These are phyloP conservation scores for Adenanthera pavonina DNA, from an alignment of 306 rosid genomes.

Conservation along the genomic window DNA sequence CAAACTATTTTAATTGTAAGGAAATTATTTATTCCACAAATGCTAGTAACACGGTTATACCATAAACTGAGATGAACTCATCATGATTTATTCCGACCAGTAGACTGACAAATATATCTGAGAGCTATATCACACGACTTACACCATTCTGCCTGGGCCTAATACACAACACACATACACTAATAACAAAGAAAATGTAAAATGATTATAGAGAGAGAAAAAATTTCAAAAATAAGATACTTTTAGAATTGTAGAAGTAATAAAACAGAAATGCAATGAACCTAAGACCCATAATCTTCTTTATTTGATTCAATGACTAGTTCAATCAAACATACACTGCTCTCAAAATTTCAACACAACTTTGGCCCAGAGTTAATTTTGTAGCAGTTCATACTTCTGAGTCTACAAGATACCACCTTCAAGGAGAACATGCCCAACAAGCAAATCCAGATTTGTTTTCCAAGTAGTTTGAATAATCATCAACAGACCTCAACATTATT, in stretches of 20 bases:
- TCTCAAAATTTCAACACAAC: neutral
- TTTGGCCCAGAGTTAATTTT: neutral
- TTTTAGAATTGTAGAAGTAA: neutral
- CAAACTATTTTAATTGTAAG: neutral
- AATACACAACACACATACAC: no score
- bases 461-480: constrained; percentile 10
- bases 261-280: neutral
- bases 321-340: neutral
- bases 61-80: no score
- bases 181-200: neutral
- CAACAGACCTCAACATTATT: constrained; percentile 13
- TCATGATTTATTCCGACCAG: no score
- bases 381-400: neutral
- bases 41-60: no score
- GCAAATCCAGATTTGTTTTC: neutral
- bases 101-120: no score
- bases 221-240: neutral
- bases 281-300: neutral
- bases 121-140: no score
- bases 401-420: neutral
- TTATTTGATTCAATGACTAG: neutral
- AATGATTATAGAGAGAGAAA: neutral
- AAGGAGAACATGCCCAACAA: neutral
- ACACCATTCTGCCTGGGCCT: no score
- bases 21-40: neutral